Base-by-base conservation (phyloP, 2,329 filamentous ascomycete species). In the Cryphonectria parasitica region DNA sequence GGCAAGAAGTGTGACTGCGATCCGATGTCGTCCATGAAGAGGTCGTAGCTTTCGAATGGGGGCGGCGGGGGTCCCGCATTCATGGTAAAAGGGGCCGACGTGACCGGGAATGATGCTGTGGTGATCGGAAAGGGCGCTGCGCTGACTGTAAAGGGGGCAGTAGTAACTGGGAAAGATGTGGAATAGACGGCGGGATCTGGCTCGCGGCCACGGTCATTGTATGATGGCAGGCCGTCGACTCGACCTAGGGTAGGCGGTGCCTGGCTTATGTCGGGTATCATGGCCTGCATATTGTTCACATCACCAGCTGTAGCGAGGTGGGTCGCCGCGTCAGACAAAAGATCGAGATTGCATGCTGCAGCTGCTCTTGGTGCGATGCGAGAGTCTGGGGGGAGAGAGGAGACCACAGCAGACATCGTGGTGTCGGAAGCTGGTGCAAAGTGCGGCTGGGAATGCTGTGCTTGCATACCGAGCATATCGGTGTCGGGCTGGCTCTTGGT, bases 281-380 rank as follows among this genome's bases (percentile, higher is more conserved):
- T 84, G 31, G 84, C 81, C 69, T 84, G 85, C 74, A 87, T 84
- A n/a, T 82, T 79, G 72, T 82, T 84, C 34, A 86, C 84, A 74
- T 87, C 86, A 70, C 85, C 87, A n/a, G 85, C 85, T 25, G 88
- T 83, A 8, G 83, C 83, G 19, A 85, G 80, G 69, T 84, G 83
- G 1, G 83, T 84, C 1, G 87, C 87, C n/a, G 87, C 87, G 76
- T 89, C 87, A 6, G 87, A 89, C 25, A 89, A 79, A 13, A 89
- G 80, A 72, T 89, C 87, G 49, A 89, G 80, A 73, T 89, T 89
- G 75, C 87, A 88, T 2, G 85, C 85, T 10, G 78, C 75, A 22
- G 81, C 82, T 17, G 82, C 77, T 73, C 87, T 80, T 0, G 84
- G 76, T 34, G 83, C 78, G 43, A 83, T 78, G 49, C 85, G 85